phyloP scores from a whole-genome alignment of 805 yeast genomes.

The Huiozyma naganishii region DNA sequence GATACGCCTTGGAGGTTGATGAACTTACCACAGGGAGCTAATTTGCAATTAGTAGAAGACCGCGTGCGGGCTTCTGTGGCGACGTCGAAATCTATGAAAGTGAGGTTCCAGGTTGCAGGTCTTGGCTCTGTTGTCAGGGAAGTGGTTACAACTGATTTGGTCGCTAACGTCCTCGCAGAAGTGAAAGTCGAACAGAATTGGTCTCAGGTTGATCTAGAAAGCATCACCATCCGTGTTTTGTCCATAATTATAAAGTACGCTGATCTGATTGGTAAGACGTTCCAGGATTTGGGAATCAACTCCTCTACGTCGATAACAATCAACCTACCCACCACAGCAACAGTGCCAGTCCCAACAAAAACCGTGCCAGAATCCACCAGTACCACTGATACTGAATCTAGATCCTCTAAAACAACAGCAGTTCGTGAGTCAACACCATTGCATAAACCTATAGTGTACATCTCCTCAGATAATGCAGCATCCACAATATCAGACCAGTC shows the following conservation, averaged over 20 bases:
- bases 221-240: constrained; percentile 16
- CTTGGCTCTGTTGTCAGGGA: constrained; percentile 16
- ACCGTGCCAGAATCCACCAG: background rate
- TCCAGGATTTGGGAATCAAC: constrained; percentile 12
- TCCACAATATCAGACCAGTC: constrained; percentile 1
- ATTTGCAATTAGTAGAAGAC: constrained; percentile 22
- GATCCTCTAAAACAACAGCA: background rate
- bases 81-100: constrained; percentile 11
- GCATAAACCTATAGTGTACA: constrained; percentile 14
- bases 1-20: constrained; percentile 35
- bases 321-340: background rate
- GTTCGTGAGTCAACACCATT: constrained; percentile 1
- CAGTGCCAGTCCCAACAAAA: background rate
- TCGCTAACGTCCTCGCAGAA: constrained; percentile 4
- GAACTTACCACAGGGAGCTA: constrained; percentile 36
- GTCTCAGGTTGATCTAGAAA: constrained; percentile 3
- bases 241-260: constrained; percentile 8
- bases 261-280: constrained; percentile 8
- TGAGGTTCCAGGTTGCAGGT: constrained; percentile 25
- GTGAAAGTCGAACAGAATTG: constrained; percentile 8
- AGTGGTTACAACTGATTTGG: constrained; percentile 12
- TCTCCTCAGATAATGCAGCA: constrained; percentile 1
- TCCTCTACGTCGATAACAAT: constrained; percentile 6
- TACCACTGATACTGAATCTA: background rate
- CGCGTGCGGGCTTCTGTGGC: background rate